These are phyloP conservation scores for Leccinum fibrillosum DNA, from an alignment of 768 basidiomycete genomes.

Conservation along the genomic window DNA sequence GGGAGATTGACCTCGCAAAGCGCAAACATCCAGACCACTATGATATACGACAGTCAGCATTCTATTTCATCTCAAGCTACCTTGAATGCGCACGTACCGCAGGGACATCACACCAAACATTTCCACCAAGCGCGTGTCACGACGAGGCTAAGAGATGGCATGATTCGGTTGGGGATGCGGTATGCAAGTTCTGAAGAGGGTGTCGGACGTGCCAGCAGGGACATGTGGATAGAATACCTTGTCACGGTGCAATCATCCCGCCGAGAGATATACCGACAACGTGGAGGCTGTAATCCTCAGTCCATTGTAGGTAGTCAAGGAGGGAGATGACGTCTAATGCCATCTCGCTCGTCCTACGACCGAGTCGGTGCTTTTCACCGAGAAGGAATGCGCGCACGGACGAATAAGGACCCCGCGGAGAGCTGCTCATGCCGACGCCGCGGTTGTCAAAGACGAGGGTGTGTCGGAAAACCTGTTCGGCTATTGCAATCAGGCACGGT, in stretches of 20 bases:
- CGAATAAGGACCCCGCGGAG: constrained; percentile 76
- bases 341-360: constrained; percentile 65
- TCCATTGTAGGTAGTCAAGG: constrained; percentile 74
- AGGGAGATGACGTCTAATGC: constrained; percentile 69
- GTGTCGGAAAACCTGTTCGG: background rate
- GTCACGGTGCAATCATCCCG: constrained; percentile 68
- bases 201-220: background rate
- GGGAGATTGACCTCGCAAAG: constrained; percentile 33
- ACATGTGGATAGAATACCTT: constrained; percentile 43
- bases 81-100: constrained; percentile 44
- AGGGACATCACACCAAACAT: constrained; percentile 55
- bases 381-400: constrained; percentile 31
- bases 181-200: constrained; percentile 55
- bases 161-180: constrained; percentile 62
- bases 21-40: constrained; percentile 40
- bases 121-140: constrained; percentile 69
- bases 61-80: background rate
- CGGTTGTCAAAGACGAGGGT: constrained; percentile 81
- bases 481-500: background rate
- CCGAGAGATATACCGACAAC: constrained; percentile 76
- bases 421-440: constrained; percentile 72
- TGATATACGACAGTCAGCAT: background rate
- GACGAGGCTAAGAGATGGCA: constrained; percentile 53
- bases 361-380: background rate
- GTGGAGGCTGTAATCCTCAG: constrained; percentile 53